phyloP scores from a whole-genome alignment of 208 protist species.

The Leishmania turanica region DNA sequence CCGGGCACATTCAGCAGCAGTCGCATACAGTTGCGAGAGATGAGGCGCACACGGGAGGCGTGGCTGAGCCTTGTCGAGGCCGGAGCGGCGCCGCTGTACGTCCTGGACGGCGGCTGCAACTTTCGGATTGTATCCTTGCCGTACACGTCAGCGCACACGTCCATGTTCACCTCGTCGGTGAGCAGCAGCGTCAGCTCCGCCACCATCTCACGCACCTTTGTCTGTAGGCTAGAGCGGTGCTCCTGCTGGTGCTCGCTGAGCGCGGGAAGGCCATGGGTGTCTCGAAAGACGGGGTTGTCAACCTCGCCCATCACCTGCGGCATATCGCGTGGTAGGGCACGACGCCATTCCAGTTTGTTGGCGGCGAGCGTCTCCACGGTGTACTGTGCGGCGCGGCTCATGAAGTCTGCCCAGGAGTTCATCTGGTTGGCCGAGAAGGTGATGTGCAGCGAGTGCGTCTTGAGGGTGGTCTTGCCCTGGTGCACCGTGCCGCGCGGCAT shows the following conservation, averaged over 20 bases:
- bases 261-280: conserved; percentile 18
- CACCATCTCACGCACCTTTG: conserved; percentile 33
- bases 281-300: conserved; percentile 42
- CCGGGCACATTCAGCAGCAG: conserved; percentile 52
- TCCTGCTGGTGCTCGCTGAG: conserved; percentile 34
- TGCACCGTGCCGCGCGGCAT: conserved; percentile 95
- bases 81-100: conserved; percentile 26
- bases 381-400: conserved; percentile 41
- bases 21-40: conserved; percentile 41
- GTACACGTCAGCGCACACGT: conserved; percentile 58
- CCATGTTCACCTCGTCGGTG: conserved; percentile 50
- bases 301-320: conserved; percentile 43
- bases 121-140: conserved; percentile 48
- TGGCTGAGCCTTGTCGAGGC: background rate
- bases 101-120: conserved; percentile 44
- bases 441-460: conserved; percentile 87
- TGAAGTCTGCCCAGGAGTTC: conserved; percentile 70
- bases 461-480: conserved; percentile 69
- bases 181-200: conserved; percentile 50
- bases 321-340: conserved; percentile 41
- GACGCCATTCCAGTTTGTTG: conserved; percentile 53
- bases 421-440: conserved; percentile 94
- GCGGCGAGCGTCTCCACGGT: conserved; percentile 58
- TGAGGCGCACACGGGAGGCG: conserved; percentile 34
- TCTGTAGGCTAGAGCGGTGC: conserved; percentile 20